A percentile compares a stretch with the other conserved stretches of the same genome.
Evolutionary conservation across 2,329 filamentous ascomycete genomes (phyloP).

Genomic region (Albifimbria verrucaria): DNA sequence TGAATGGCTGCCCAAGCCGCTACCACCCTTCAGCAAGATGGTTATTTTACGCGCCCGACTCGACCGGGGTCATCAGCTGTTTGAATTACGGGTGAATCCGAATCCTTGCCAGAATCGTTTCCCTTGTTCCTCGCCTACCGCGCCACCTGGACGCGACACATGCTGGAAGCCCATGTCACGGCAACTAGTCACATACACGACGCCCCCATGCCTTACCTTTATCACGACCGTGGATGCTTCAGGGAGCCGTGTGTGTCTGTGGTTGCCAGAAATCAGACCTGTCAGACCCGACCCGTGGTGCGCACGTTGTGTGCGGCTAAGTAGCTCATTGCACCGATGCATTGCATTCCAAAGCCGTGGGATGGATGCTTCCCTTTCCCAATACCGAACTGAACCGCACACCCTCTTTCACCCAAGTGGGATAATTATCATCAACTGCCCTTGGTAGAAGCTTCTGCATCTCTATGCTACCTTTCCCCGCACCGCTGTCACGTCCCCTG

Average conservation of each 20-base stretch:
- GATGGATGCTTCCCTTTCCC: too few relatives aligned
- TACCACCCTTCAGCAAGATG: conserved; percentile 41
- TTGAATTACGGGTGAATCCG: neutral
- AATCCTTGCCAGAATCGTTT: neutral
- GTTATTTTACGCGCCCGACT: conserved; percentile 50
- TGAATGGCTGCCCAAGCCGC: conserved; percentile 36
- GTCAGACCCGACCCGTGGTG: neutral
- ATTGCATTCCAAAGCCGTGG: too few relatives aligned
- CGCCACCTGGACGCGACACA: neutral
- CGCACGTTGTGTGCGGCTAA: neutral
- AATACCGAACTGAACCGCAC: neutral
- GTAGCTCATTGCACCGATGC: too few relatives aligned
- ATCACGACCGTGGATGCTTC: too few relatives aligned
- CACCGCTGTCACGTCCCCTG: neutral
- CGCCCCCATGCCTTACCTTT: neutral
- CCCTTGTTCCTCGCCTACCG: neutral
- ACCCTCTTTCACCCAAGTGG: neutral
- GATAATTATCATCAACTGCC: neutral
- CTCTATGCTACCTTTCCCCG: conserved; percentile 1
- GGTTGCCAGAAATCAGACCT: neutral
- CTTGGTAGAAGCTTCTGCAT: neutral
- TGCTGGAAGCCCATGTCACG: neutral
- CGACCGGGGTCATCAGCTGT: conserved; percentile 33
- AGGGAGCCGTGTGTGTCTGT: too few relatives aligned
- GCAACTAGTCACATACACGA: neutral